Base-by-base conservation (phyloP, 306 rosid species). In the Myrica gale region DNA sequence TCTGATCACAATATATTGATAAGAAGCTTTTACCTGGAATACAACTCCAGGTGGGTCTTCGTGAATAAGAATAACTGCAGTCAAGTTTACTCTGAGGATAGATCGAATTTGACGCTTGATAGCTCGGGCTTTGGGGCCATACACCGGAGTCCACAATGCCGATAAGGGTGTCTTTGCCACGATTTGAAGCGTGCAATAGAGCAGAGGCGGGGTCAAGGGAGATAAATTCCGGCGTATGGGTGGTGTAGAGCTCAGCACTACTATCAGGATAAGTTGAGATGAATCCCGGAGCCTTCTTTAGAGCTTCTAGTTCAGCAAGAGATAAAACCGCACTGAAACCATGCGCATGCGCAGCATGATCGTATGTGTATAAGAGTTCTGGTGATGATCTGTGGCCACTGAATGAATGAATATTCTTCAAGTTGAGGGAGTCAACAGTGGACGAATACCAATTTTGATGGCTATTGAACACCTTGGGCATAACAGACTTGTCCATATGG, bases 301-400 rank as follows among this genome's bases (percentile, higher is more conserved):
- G 66, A 9, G 16, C 65, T 43, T 76, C 69, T 7, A 76, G 45
- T 54, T 76, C 80, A 12, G 17, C 23, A 12, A 43, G 21, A 6
- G 68, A n/a, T 12, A 76, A 50, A 20, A 65, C 19, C 1, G 74
- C 80, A 58, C 80, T 67, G 46, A 76, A 76, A 12, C 74, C 80
- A 55, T 67, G 80, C 15, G 67, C 46, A 13, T n/a, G n/a, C n/a
- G n/a, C n/a, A n/a, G 53, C 80, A 69, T 69, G 42, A 37, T 76
- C 79, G 55, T 76, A 67, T 1, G 41, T n/a, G 23, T 67, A 53
- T 20, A 76, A 8, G 41, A 76, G 37, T 37, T 65, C 66, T 17
- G 79, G 79, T 32, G 71, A 23, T 3, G 45, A 58, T 5, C 9
- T 11, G 2, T 58, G 44, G 0, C 21, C 20, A 10, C 19, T 3